A percentile compares a stretch with the other conserved stretches of the same genome.
Evolutionary conservation across 495 filamentous ascomycete species (phyloP).

Genomic region (Lophiotrema nucula): DNA sequence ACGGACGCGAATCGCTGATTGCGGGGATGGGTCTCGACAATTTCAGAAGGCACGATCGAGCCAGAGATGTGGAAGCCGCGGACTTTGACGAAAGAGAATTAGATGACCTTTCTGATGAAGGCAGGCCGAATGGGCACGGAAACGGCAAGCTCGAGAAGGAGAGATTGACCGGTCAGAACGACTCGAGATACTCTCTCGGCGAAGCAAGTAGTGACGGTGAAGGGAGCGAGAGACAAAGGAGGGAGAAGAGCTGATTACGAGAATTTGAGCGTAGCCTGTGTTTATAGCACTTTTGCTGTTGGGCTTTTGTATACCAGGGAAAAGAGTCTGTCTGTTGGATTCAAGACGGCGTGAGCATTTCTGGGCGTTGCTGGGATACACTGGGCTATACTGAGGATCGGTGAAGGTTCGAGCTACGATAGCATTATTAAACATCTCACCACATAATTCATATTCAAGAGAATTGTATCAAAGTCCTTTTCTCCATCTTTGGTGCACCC

Average conservation of each 20-base stretch:
- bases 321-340: too few species aligned
- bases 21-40: conserved; percentile 54
- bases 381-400: too few species aligned
- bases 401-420: too few species aligned
- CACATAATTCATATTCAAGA: too few species aligned
- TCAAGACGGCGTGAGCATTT: too few species aligned
- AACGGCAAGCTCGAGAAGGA: conserved; percentile 43
- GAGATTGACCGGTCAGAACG: conserved; percentile 9
- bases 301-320: conserved; percentile 6
- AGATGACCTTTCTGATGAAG: conserved; percentile 53
- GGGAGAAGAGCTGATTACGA: conserved; percentile 18
- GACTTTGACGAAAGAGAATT: conserved; percentile 91
- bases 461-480: too few species aligned
- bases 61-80: conserved; percentile 69
- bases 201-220: conserved; percentile 56
- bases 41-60: conserved; percentile 47
- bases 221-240: conserved; percentile 27
- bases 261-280: not conserved
- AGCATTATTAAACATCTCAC: too few species aligned
- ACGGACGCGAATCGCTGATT: conserved; percentile 42
- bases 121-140: conserved; percentile 12
- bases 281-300: too few species aligned
- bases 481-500: too few species aligned
- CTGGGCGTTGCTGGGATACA: too few species aligned
- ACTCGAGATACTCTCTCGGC: conserved; percentile 57